phyloP scores from a whole-genome alignment of 441 rosid species.

The Geranium incanum region DNA sequence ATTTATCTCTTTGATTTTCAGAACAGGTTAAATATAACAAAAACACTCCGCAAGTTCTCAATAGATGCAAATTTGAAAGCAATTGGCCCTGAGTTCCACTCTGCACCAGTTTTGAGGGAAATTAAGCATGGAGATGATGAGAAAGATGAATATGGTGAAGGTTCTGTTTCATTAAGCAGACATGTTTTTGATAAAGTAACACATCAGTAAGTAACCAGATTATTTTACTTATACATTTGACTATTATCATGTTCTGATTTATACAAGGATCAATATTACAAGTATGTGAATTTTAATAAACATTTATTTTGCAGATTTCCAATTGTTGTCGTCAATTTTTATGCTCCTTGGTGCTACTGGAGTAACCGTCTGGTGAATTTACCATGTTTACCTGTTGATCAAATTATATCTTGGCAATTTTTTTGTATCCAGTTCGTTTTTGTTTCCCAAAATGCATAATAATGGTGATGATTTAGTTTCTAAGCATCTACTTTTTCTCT shows the following conservation, averaged over 20 bases:
- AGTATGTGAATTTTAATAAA: constrained; percentile 16
- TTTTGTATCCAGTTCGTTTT: background rate
- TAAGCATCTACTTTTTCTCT: background rate
- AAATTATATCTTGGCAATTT: background rate
- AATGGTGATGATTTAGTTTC: background rate
- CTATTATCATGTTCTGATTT: background rate
- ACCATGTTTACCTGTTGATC: background rate
- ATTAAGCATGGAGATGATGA: constrained; percentile 87
- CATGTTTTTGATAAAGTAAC: constrained; percentile 59
- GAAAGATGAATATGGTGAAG: constrained; percentile 59
- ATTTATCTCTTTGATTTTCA: constrained; percentile 38
- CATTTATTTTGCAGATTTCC: constrained; percentile 57
- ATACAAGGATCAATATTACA: constrained; percentile 14
- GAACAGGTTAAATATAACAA: constrained; percentile 98
- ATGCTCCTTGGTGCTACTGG: constrained; percentile 99
- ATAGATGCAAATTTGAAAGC: constrained; percentile 72
- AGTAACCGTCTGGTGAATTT: constrained; percentile 86
- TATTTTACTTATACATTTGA: background rate
- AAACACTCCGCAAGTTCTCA: constrained; percentile 84
- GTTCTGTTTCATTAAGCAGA: constrained; percentile 46
- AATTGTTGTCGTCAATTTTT: constrained; percentile 80
- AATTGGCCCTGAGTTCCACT: constrained; percentile 75
- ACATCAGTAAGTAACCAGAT: constrained; percentile 60
- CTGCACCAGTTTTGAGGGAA: constrained; percentile 45
- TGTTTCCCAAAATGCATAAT: background rate